phyloP scores from a whole-genome alignment of 331 rosid genomes.

The Acacia pycnantha region DNA sequence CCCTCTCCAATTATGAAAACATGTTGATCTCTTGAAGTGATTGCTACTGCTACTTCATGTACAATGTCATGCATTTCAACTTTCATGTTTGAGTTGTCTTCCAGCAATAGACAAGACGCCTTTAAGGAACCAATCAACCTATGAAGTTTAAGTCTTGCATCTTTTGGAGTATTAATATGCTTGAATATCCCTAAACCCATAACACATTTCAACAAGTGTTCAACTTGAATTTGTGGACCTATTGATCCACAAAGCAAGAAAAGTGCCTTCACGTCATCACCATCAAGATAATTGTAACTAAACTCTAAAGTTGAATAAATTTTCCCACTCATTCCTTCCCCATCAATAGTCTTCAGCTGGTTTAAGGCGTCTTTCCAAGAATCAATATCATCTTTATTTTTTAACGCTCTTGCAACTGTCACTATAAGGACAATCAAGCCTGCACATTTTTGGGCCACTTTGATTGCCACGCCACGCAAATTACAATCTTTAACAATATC shows the following conservation, averaged over 20 bases:
- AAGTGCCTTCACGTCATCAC: neutral
- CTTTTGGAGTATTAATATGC: neutral
- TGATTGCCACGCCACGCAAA: neutral
- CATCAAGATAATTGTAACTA: neutral
- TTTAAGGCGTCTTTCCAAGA: neutral
- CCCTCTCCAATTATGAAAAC: neutral
- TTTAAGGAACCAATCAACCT: neutral
- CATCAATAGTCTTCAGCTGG: neutral
- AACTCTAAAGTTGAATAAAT: neutral
- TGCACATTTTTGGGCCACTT: neutral
- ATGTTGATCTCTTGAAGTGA: neutral
- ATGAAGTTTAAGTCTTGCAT: neutral
- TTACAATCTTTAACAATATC: neutral
- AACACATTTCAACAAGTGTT: neutral
- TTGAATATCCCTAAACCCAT: conserved; percentile 5
- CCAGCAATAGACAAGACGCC: neutral
- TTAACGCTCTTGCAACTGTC: neutral
- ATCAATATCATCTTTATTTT: neutral
- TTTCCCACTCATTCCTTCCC: neutral
- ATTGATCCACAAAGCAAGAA: neutral
- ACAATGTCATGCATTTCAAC: conserved; percentile 7
- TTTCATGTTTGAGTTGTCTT: rapidly evolving
- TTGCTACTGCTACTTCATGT: neutral
- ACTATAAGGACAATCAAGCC: neutral
- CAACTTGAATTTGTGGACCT: rapidly evolving